A percentile compares a stretch with the other conserved stretches of the same genome.
These are phyloP conservation scores for Scedosporium boydii DNA, from an alignment of 2,329 filamentous ascomycete species.

Conservation along the genomic window DNA sequence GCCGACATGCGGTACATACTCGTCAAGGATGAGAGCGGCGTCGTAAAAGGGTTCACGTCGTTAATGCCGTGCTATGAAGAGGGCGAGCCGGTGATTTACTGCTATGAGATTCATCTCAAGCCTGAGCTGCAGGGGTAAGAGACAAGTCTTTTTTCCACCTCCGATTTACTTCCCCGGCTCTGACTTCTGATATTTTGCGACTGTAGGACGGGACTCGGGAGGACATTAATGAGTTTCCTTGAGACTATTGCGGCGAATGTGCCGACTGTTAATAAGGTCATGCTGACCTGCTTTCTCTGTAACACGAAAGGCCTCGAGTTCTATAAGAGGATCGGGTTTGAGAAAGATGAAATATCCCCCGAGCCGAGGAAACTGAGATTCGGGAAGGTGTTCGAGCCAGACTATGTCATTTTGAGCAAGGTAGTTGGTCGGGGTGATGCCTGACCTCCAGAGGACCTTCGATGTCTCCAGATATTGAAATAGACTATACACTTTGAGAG, in stretches of 20 bases:
- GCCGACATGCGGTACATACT: slow-evolving; percentile 60
- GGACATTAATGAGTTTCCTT: slow-evolving; percentile 46
- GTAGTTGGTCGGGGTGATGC: background rate
- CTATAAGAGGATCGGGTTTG: slow-evolving; percentile 52
- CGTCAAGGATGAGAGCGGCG: slow-evolving; percentile 28
- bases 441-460: background rate
- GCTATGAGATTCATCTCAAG: slow-evolving; percentile 68
- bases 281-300: slow-evolving; percentile 63
- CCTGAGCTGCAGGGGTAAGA: slow-evolving; percentile 43
- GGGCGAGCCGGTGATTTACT: slow-evolving; percentile 58
- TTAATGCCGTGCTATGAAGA: slow-evolving; percentile 65
- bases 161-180: background rate
- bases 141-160: background rate
- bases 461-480: background rate
- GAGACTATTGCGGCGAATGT: slow-evolving; percentile 43
- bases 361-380: slow-evolving; percentile 40
- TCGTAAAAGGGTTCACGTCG: slow-evolving; percentile 49
- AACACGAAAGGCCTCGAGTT: slow-evolving; percentile 50
- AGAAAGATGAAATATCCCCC: slow-evolving; percentile 45
- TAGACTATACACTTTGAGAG: background rate
- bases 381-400: slow-evolving; percentile 42
- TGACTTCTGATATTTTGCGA: background rate
- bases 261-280: slow-evolving; percentile 51
- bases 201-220: slow-evolving; percentile 52
- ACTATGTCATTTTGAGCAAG: slow-evolving; percentile 54